Base-by-base conservation (phyloP, 2,329 filamentous ascomycete species). In the Pezicula neosporulosa region DNA sequence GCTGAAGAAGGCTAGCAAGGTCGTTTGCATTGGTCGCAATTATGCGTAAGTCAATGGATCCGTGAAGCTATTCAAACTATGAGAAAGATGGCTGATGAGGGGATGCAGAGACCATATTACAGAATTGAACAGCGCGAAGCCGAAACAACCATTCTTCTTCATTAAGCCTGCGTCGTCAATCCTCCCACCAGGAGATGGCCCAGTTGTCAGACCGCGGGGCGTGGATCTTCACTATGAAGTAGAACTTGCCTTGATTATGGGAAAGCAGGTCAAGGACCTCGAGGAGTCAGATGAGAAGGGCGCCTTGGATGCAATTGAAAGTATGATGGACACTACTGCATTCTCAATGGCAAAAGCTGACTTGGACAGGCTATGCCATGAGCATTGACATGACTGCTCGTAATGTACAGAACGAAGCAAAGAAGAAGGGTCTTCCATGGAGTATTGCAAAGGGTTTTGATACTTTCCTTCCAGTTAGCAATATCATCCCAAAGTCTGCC, bases 81-180 rank as follows among this genome's bases (percentile, higher is more conserved):
- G 37, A 6, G 37, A 9, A 39, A 39, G 12, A 33, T 10, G 12
- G 30, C 30, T 33, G 19, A 39, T 21, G 8, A 16, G 19, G 2
- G 12, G 13, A 13, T 15, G 7, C 64, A 94, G 90, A 64, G 94
- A 96, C 71, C 94, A 99, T 73, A 87, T 97, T 67, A 83, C 87
- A 57, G 94, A 99, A 76, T 82, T 99, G 61, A 91, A 91, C 72
- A 96, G 87, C 71, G 78, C 80, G 54, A 84, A 85, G 59, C 94
- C 94, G 47, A 95, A 94, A 70, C 91, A 97, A 72, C 94, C 94
- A 24, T 97, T 99, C 76, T 99, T 97, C 85, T 99, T 99, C 80
- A 82, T 97, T 62, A 99, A 99, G 79, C 94, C 94, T 2, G 75
- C 92, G 0, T 90, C 88, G 38, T 89, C 91, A 3, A 89, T 99